A percentile compares a stretch with the other conserved stretches of the same genome.
These are phyloP conservation scores for Aspergillus pseudotamarii DNA, from an alignment of 2,329 filamentous ascomycete species.

Conservation along the genomic window DNA sequence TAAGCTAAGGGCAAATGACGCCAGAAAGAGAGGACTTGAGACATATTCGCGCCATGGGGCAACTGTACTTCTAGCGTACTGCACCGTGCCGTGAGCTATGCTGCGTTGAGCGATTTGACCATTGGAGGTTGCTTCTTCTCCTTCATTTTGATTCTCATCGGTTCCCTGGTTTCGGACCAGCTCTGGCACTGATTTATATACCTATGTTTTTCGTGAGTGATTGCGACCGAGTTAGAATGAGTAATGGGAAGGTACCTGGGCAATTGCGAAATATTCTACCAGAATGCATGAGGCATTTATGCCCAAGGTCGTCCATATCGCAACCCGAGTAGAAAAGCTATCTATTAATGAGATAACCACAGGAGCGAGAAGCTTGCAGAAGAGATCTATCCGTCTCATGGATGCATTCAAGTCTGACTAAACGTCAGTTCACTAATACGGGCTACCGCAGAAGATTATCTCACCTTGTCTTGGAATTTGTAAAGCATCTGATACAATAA, in stretches of 20 bases:
- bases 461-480: constrained; percentile 47
- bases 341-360: constrained; percentile 54
- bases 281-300: constrained; percentile 47
- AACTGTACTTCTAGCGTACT: constrained; percentile 11
- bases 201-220: constrained; percentile 10
- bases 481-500: constrained; percentile 35
- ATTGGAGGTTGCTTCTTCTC: neutral
- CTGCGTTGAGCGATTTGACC: constrained; percentile 38
- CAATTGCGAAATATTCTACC: constrained; percentile 46
- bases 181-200: constrained; percentile 24
- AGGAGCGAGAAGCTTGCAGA: constrained; percentile 60
- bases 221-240: neutral
- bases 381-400: constrained; percentile 61
- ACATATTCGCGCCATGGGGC: constrained; percentile 33
- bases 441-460: constrained; percentile 15
- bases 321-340: constrained; percentile 46
- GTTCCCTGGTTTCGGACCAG: constrained; percentile 14
- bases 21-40: constrained; percentile 37
- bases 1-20: constrained; percentile 54
- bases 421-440: constrained; percentile 16
- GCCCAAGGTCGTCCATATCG: constrained; percentile 50
- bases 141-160: neutral
- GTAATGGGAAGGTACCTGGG: constrained; percentile 26
- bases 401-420: constrained; percentile 50
- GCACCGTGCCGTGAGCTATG: neutral